Evolutionary conservation across 108 stramenopile species (phyloP), one percentile per base, ranked within the genome.

Genomic region (Cyclotella atomus): DNA sequence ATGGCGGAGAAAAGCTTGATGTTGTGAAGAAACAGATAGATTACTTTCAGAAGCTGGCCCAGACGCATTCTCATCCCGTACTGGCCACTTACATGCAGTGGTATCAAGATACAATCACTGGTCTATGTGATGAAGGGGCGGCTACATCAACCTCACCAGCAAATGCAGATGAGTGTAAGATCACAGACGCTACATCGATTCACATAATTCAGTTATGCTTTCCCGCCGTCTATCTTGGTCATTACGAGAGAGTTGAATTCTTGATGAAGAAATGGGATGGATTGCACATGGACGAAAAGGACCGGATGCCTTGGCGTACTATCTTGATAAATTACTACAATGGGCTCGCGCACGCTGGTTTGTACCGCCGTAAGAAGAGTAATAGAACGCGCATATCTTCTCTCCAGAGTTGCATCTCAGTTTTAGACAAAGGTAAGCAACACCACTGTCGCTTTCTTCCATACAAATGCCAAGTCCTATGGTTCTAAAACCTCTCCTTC

Each of bases 1-100:
- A 54, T 16, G 32, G 52, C 12, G 77, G 77, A 25, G 34, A 29
- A 20, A 78, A 65, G 6, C 63, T 78, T 29, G 53, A 19, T 23
- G 30, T 34, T 24, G 60, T 78, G 9, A 21, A 70, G 24, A 41
- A 33, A 16, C 56, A 78, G 55, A 60, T 70, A 24, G 54, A 71
- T 36, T 65, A 45, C 28, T 71, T 71, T 36, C 55, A 70, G 20
- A 29, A 55, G 33, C 47, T 78, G 25, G 19, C 63, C 1, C 20
- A 25, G 28, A 19, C 6, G 20, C 56, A 59, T 36, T 49, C 49
- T 27, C 29, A 20, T 35, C 35, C 43, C 17, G 20, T 65, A 19
- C 7, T 28, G 17, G 29, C 8, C 19, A 46, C 14, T 7, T 49
- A 59, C n/a, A 59, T 70, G 36, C 4, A 50, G n/a, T 55, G 61